These are phyloP conservation scores for Creolimax fragrantissima DNA, from an alignment of 78 protist species.

Conservation along the genomic window DNA sequence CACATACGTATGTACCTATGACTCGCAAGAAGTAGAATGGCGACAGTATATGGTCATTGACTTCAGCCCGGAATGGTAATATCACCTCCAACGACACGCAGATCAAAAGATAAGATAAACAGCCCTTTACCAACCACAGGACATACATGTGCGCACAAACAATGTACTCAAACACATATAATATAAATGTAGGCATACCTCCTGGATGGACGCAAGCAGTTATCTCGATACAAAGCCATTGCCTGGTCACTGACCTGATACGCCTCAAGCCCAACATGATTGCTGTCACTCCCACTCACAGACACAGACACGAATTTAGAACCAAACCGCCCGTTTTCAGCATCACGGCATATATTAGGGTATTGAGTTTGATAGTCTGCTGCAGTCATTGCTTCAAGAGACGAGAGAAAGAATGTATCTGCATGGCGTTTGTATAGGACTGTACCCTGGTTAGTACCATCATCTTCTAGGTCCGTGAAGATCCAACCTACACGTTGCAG, in stretches of 20 bases:
- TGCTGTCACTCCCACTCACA: slow-evolving; percentile 14
- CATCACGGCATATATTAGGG: not conserved
- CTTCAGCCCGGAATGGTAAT: too few species aligned
- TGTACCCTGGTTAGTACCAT: slow-evolving; percentile 6
- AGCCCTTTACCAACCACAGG: too few species aligned
- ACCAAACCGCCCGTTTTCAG: slow-evolving; percentile 27
- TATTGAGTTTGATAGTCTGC: slow-evolving; percentile 21
- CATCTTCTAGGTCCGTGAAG: slow-evolving; percentile 40
- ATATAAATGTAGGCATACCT: too few species aligned
- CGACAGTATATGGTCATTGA: too few species aligned
- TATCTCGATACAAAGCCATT: slow-evolving; percentile 20
- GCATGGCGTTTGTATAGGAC: slow-evolving; percentile 26
- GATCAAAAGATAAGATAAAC: too few species aligned
- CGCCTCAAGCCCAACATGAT: not conserved
- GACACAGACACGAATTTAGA: slow-evolving; percentile 38
- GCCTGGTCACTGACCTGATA: slow-evolving; percentile 41
- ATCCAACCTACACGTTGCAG: slow-evolving; percentile 27
- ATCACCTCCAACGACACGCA: too few species aligned
- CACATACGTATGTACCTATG: too few species aligned
- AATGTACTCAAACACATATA: too few species aligned
- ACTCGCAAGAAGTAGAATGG: too few species aligned
- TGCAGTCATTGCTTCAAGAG: slow-evolving; percentile 7
- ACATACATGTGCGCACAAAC: not conserved
- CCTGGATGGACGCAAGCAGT: slow-evolving; percentile 7
- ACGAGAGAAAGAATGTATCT: slow-evolving; percentile 25